Evolutionary conservation across 257 asterid species (phyloP).

Genomic region (Thymus mandschuricus): DNA sequence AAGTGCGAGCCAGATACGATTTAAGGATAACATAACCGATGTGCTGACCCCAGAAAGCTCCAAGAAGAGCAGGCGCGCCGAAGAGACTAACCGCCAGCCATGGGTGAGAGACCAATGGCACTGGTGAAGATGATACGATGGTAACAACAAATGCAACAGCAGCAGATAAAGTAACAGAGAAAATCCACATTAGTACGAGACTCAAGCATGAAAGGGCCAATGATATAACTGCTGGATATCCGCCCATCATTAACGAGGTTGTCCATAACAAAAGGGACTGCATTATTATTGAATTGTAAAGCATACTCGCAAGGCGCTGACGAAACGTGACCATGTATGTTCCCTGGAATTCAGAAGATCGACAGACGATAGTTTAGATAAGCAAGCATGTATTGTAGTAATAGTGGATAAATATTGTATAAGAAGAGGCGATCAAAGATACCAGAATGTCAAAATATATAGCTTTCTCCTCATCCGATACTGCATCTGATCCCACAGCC

Average conservation of each 20-base stretch:
- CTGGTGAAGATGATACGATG: conserved; percentile 67
- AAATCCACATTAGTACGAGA: conserved; percentile 81
- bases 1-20: conserved; percentile 51
- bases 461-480: conserved; percentile 57
- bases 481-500: conserved; percentile 43
- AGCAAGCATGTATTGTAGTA: neutral
- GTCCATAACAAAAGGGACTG: conserved; percentile 84
- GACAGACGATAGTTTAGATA: conserved; percentile 18
- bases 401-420: neutral
- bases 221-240: conserved; percentile 66
- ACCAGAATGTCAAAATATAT: conserved; percentile 93
- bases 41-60: conserved; percentile 91
- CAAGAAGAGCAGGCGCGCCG: conserved; percentile 90
- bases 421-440: conserved; percentile 31
- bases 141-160: conserved; percentile 69
- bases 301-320: conserved; percentile 72
- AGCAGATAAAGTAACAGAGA: conserved; percentile 58
- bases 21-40: conserved; percentile 61
- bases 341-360: conserved; percentile 59
- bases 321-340: conserved; percentile 75
- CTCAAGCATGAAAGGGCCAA: conserved; percentile 65
- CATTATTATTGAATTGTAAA: conserved; percentile 78
- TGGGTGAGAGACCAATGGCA: conserved; percentile 81
- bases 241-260: conserved; percentile 75
- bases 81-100: conserved; percentile 79